Percentiles rank a stretch among this genome's conserved stretches.
Conservation (phyloP, 371 early-diverging fungal species). For the Coemansia sp. region DNA sequence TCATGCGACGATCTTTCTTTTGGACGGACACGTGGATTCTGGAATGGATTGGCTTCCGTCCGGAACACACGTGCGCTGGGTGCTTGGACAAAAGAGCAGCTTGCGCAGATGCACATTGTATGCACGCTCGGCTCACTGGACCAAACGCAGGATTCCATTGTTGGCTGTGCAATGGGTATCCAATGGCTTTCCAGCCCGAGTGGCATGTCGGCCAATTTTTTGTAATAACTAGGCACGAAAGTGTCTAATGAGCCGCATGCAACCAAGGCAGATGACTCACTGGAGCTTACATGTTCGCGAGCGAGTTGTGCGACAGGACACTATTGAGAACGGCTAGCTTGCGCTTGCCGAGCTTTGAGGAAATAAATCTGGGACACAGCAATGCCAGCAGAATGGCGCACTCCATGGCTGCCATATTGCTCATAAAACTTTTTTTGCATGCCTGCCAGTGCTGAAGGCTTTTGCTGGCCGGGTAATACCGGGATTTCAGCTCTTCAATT, state of each 20-base stretch:
- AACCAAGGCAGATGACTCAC: neutral
- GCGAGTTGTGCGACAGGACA: neutral
- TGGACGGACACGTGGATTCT: neutral
- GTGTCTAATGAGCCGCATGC: neutral
- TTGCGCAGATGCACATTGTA: neutral
- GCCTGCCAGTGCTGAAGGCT: neutral
- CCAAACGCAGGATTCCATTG: slow-evolving; percentile 1
- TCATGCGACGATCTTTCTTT: neutral
- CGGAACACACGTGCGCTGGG: neutral
- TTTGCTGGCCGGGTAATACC: neutral
- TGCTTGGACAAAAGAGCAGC: neutral
- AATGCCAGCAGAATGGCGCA: neutral
- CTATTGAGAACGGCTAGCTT: neutral
- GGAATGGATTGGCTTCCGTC: neutral
- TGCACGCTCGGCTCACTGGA: neutral
- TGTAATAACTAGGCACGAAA: neutral
- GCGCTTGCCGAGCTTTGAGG: neutral
- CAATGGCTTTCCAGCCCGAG: neutral
- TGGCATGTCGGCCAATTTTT: neutral
- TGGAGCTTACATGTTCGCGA: too few species aligned
- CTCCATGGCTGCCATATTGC: neutral
- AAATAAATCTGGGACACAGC: neutral
- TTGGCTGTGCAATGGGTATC: neutral
- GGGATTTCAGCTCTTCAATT: neutral
- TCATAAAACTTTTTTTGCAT: neutral